phyloP scores from a whole-genome alignment of 2,329 filamentous ascomycete species.

The Fonsecaea nubica region DNA sequence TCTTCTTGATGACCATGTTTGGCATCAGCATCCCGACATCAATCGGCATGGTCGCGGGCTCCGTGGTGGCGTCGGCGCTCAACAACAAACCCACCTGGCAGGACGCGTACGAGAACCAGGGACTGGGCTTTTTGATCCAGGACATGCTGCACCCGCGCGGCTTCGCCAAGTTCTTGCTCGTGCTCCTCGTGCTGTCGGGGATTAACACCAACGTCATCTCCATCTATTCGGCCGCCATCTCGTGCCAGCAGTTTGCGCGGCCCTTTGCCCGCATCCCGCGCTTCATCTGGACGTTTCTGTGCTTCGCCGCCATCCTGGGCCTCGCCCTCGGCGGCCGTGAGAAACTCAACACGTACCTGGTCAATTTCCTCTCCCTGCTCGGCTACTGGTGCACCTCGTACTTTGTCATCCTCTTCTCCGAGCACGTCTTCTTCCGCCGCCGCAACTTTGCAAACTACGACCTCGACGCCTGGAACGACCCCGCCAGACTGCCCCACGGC shows the following conservation, averaged over 20 bases:
- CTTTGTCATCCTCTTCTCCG: slow-evolving; percentile 56
- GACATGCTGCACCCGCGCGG: slow-evolving; percentile 53
- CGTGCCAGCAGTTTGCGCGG: slow-evolving; percentile 51
- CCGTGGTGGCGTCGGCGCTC: slow-evolving; percentile 53
- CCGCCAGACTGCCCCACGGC: slow-evolving; percentile 53
- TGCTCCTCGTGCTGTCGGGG: slow-evolving; percentile 50
- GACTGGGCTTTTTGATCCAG: slow-evolving; percentile 57
- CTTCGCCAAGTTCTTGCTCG: slow-evolving; percentile 55
- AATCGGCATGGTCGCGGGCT: slow-evolving; percentile 57
- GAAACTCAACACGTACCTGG: slow-evolving; percentile 53
- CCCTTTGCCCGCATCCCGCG: slow-evolving; percentile 55
- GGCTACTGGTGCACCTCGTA: slow-evolving; percentile 61
- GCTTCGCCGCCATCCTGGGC: slow-evolving; percentile 55
- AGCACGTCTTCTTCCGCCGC: slow-evolving; percentile 58
- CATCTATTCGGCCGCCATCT: slow-evolving; percentile 49
- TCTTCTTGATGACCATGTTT: slow-evolving; percentile 56
- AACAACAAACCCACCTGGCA: slow-evolving; percentile 51
- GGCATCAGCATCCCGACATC: slow-evolving; percentile 58
- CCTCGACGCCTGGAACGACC: slow-evolving; percentile 58
- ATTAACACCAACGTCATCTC: slow-evolving; percentile 58
- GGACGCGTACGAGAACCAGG: slow-evolving; percentile 48
- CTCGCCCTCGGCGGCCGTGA: slow-evolving; percentile 54
- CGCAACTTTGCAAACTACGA: slow-evolving; percentile 55
- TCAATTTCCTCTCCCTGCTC: slow-evolving; percentile 58
- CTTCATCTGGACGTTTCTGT: slow-evolving; percentile 56